These are phyloP conservation scores for Lachnellula occidentalis DNA, from an alignment of 2,329 filamentous ascomycete genomes.

Conservation along the genomic window DNA sequence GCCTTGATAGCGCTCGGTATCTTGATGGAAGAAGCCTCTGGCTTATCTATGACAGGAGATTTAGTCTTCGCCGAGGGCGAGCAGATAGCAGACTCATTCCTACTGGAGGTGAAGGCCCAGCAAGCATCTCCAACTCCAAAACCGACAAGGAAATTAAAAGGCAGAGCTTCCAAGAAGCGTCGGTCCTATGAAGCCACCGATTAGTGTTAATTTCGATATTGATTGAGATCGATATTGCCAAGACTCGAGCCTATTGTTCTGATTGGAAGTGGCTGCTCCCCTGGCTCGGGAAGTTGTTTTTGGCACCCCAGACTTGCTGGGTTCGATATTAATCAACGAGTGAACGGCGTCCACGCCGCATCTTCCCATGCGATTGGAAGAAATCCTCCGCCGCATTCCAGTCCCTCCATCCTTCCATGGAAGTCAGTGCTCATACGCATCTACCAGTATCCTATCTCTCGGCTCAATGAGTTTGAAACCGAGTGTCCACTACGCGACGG, in stretches of 20 bases:
- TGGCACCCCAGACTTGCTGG: no score
- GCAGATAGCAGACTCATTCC: constrained; percentile 3
- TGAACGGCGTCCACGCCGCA: no score
- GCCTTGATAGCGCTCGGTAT: constrained; percentile 71
- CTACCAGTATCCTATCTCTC: no score
- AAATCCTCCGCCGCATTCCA: no score
- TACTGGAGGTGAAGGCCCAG: neutral
- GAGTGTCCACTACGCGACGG: no score
- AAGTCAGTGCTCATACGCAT: no score
- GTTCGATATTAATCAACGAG: no score
- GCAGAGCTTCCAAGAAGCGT: constrained; percentile 12
- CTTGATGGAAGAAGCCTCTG: constrained; percentile 64
- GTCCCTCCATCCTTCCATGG: no score
- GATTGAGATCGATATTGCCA: neutral
- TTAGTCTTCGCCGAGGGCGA: constrained; percentile 63
- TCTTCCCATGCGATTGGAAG: no score
- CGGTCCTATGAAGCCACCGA: constrained; percentile 4
- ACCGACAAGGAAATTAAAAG: neutral
- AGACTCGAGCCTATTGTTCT: neutral
- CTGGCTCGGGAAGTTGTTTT: neutral
- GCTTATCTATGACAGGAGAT: constrained; percentile 61
- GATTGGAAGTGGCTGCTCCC: neutral
- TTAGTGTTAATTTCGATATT: neutral
- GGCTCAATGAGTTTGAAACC: no score
- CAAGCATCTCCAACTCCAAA: neutral